These are phyloP conservation scores for Teratosphaeria epicoccoides DNA, from an alignment of 2,329 filamentous ascomycete genomes.

Conservation along the genomic window DNA sequence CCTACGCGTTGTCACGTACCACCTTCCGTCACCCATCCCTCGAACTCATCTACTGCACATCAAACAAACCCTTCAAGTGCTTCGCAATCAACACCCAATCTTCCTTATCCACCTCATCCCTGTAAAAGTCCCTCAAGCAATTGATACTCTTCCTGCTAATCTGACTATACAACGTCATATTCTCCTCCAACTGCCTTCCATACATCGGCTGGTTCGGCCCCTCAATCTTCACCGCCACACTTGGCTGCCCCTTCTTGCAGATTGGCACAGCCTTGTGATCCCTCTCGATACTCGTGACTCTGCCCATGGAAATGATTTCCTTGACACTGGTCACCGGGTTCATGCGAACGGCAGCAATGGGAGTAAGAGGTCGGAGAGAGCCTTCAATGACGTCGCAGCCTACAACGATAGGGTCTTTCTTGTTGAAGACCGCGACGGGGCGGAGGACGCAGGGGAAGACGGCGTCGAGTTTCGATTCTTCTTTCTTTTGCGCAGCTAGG, in stretches of 20 bases:
- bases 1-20: too few relatives aligned
- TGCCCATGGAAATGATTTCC: conserved; percentile 73
- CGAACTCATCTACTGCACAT: conserved; percentile 44
- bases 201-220: conserved; percentile 86
- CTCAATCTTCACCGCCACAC: conserved; percentile 95
- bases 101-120: conserved; percentile 74
- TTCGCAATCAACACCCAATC: conserved; percentile 94
- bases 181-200: conserved; percentile 77
- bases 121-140: conserved; percentile 91
- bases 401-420: conserved; percentile 87
- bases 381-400: conserved; percentile 95
- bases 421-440: conserved; percentile 94
- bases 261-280: conserved; percentile 91
- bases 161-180: conserved; percentile 74
- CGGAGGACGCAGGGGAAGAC: conserved; percentile 93
- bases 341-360: conserved; percentile 74
- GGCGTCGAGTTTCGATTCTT: conserved; percentile 87
- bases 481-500: conserved; percentile 82
- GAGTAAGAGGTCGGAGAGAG: conserved; percentile 73
- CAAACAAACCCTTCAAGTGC: conserved; percentile 78
- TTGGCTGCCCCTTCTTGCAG: conserved; percentile 95
- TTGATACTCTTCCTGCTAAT: conserved; percentile 86
- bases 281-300: conserved; percentile 84
- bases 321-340: conserved; percentile 70
- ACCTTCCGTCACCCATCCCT: too few relatives aligned